Base-by-base conservation (phyloP, 129 eudicot species). In the Mikania micrantha region DNA sequence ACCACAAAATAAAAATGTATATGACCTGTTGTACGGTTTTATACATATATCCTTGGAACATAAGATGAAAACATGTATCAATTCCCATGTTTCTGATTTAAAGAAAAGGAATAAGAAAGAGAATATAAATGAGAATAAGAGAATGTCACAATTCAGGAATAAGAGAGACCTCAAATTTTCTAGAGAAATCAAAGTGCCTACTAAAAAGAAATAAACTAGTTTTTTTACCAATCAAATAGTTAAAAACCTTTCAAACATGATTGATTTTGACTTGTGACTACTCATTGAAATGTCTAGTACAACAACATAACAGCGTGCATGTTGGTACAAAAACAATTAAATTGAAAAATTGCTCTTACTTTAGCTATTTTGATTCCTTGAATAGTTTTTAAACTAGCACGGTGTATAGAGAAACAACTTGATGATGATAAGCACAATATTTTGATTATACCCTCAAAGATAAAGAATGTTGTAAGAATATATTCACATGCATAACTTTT, bases 1-100 rank as follows among this genome's bases (percentile, higher is more conserved):
- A 54, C 78, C 60, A 65, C 6, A 53, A 75, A 57, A 57, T 42
- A 66, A 22, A 44, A 42, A 66, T 6, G 24, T 67, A 32, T 6
- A 42, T 66, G 57, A 39, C 69, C 58, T 66, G 68, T 16, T 66
- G 74, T 57, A 75, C 27, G 61, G 68, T 57, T 75, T 22, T 66
- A 75, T 66, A 75, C 60, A 57, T 66, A n/a, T 32, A 42, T 74
- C 67, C 60, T 66, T 59, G 45, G 34, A 74, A 39, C 71, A 44
- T 56, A 66, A 41, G 21, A 65, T 47, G 40, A 16, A 70, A 72
- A 56, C 34, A 62, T 39, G 64, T 24, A 63, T 63, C 20, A 40
- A 54, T 54, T 27, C 78, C 73, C 72, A 66, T 56, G 60, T 54
- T 66, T 53, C 60, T 66, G 52, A 75, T 22, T 28, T 34, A 24